Conservation (phyloP, 345 rosid species). For the Mangifera indica region DNA sequence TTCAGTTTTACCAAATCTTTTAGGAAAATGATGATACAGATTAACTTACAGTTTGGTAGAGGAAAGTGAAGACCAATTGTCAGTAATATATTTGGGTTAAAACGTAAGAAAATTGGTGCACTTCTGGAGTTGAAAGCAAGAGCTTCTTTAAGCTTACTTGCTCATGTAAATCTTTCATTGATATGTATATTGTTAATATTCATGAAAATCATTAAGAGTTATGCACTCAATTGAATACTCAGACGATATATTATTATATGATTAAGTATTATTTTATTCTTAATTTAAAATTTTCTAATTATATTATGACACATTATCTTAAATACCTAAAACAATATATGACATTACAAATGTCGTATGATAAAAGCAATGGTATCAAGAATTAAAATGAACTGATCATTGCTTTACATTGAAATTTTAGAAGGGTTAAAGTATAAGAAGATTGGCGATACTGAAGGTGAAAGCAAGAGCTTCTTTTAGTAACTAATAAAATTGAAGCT, state of each 20-base stretch:
- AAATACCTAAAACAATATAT: too few species aligned
- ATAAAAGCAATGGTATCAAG: neutral
- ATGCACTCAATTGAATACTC: too few species aligned
- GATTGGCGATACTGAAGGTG: conserved; percentile 19
- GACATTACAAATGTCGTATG: neutral
- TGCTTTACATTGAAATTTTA: conserved; percentile 16
- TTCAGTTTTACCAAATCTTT: too few species aligned
- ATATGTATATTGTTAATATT: too few species aligned
- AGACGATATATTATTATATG: too few species aligned
- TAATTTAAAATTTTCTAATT: too few species aligned
- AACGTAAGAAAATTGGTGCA: neutral
- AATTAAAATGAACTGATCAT: conserved; percentile 23
- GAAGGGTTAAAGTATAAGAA: conserved; percentile 16
- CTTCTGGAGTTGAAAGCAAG: neutral
- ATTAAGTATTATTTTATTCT: too few species aligned
- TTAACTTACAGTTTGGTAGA: conserved; percentile 21
- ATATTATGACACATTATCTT: too few species aligned
- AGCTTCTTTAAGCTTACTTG: neutral
- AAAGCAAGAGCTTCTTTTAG: conserved; percentile 27
- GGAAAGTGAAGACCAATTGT: conserved; percentile 21
- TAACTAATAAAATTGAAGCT: conserved; percentile 11
- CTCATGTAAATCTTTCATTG: neutral
- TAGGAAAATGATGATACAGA: neutral
- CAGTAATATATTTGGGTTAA: neutral
- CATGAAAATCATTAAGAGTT: neutral